Evolutionary conservation across 768 basidiomycete species (phyloP), one percentile per base, ranked within the genome.

Genomic region (Hygrophoropsis aurantiaca): DNA sequence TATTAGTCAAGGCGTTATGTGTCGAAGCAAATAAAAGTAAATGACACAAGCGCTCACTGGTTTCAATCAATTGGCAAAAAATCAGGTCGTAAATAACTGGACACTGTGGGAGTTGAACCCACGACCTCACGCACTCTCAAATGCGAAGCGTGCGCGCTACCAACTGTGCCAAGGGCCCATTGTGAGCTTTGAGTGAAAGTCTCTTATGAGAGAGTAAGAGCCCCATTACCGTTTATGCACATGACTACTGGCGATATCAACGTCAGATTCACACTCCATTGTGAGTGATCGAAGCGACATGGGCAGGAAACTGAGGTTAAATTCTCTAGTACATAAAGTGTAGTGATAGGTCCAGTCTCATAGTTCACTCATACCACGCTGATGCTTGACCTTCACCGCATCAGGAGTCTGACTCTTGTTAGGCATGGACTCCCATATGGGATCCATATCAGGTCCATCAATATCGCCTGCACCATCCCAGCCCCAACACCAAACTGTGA

Each of bases 381-480:
- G 76, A 55, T 95, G 94, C 57, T 79, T 79, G 25, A 95, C 80
- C 18, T 61, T 54, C 39, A 95, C 85, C 5, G 88, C 71, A 37
- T 83, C 81, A 0, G 70, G 16, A 2, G 60, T 63, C 40, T 69
- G 83, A 10, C 85, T 78, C 60, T 74, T 82, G 52, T 86, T 80
- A 4, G 87, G 71, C 84, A 87, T 86, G 26, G 66, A 61, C 65
- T 97, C 95, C 95, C 95, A 99, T 44, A 99, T 88, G 5, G 95
- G 95, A 57, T 98, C 95, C 5, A 99, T 91, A 59, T 98, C 94
- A 0, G 95, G 95, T 35, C 94, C 95, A 54, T 97, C 95, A 19
- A 99, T 79, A 61, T 99, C 95, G 16, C 95, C 95, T 3, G 95
- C 95, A 11, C 95, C 95, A 59, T 99, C 95, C 95, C 95, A 99